These are phyloP conservation scores for Galium porrigens DNA, from an alignment of 305 asterid genomes.

Conservation along the genomic window DNA sequence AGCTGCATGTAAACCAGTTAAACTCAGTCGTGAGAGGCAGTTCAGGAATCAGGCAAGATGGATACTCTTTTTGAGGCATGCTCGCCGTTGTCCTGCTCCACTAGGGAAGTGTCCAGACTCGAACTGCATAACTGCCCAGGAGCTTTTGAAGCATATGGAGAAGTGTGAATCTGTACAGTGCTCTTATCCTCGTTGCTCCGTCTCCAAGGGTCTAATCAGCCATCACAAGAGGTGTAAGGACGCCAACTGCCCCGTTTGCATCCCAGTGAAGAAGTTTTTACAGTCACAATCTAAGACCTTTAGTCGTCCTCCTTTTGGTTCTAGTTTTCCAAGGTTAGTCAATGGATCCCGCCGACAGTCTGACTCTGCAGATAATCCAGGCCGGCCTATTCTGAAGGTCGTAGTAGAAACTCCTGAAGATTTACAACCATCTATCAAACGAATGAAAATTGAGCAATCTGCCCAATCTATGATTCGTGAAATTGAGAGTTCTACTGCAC, in stretches of 20 bases:
- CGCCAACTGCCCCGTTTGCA: slow-evolving; percentile 66
- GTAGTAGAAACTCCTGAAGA: slow-evolving; percentile 43
- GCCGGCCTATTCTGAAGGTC: slow-evolving; percentile 28
- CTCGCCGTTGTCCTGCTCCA: slow-evolving; percentile 64
- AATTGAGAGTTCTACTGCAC: slow-evolving; percentile 28
- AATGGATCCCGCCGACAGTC: slow-evolving; percentile 34
- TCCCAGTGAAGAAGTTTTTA: slow-evolving; percentile 55
- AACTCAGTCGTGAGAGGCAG: slow-evolving; percentile 40
- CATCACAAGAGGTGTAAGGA: slow-evolving; percentile 54
- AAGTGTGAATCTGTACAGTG: slow-evolving; percentile 41
- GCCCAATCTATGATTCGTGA: slow-evolving; percentile 33
- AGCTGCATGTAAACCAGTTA: slow-evolving; percentile 27
- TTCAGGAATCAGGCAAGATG: slow-evolving; percentile 55
- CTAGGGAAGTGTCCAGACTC: slow-evolving; percentile 71
- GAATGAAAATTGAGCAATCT: slow-evolving; percentile 55
- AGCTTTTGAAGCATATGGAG: slow-evolving; percentile 58
- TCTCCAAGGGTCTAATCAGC: slow-evolving; percentile 35
- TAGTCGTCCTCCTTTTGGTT: slow-evolving; percentile 33
- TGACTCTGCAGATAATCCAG: slow-evolving; percentile 38
- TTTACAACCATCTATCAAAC: slow-evolving; percentile 59
- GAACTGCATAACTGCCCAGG: slow-evolving; percentile 47
- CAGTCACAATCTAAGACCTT: slow-evolving; percentile 39
- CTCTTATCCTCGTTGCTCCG: slow-evolving; percentile 45
- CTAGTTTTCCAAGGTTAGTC: slow-evolving; percentile 34
- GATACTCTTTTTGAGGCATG: slow-evolving; percentile 80